Percentiles rank a stretch among this genome's conserved stretches.
These are phyloP conservation scores for Hyaloscypha hepaticicola DNA, from an alignment of 495 filamentous ascomycete species.

Conservation along the genomic window DNA sequence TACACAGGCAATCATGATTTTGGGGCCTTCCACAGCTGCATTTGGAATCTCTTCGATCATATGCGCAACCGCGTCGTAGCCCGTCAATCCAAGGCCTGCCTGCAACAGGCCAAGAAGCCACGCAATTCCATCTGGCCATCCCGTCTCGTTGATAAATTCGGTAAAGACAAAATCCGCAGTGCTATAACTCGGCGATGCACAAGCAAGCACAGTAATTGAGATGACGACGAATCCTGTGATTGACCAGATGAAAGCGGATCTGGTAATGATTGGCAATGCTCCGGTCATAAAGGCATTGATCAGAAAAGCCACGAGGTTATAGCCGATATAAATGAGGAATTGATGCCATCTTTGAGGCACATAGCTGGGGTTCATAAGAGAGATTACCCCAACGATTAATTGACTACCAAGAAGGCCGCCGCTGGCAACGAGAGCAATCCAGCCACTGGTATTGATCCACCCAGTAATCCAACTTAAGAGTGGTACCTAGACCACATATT, in stretches of 20 bases:
- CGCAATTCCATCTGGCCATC: conserved; percentile 60
- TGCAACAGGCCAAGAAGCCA: conserved; percentile 65
- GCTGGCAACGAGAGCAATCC: conserved; percentile 41
- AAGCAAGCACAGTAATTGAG: conserved; percentile 40
- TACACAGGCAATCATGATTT: conserved; percentile 39
- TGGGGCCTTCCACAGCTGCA: conserved; percentile 37
- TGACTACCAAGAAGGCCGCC: conserved; percentile 37
- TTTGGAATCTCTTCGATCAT: conserved; percentile 53
- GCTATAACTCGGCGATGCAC: conserved; percentile 38
- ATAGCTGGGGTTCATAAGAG: conserved; percentile 42
- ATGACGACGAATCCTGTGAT: conserved; percentile 36
- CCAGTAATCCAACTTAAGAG: conserved; percentile 25
- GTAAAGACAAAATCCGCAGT: conserved; percentile 51
- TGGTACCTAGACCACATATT: too few species aligned
- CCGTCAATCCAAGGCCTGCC: conserved; percentile 59
- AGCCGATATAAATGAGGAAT: conserved; percentile 70
- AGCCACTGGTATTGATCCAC: conserved; percentile 42
- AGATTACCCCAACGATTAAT: conserved; percentile 28
- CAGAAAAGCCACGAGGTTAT: conserved; percentile 59
- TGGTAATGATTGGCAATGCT: conserved; percentile 63
- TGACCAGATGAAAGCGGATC: conserved; percentile 45
- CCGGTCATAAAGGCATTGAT: conserved; percentile 68
- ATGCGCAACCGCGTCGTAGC: conserved; percentile 62
- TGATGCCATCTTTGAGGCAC: conserved; percentile 64
- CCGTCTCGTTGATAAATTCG: conserved; percentile 59